Evolutionary conservation across 257 asterid genomes (phyloP), one percentile per base, ranked within the genome.

Genomic region (Pogostemon cablin): DNA sequence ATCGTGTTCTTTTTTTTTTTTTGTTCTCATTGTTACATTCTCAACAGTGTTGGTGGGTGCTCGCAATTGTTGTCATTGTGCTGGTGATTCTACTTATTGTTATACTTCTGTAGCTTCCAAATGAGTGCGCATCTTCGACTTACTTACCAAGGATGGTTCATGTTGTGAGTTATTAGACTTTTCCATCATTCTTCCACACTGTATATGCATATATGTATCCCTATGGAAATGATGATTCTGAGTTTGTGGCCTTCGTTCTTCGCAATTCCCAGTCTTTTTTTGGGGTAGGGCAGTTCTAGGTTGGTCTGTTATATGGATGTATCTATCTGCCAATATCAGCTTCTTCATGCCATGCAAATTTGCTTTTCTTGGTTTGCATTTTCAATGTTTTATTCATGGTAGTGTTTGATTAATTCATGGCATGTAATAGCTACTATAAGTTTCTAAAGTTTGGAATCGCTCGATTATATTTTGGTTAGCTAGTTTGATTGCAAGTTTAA

Each of bases 21-120:
- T 6, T 9, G 42, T 34, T 48, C 59, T 62, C 20, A 25, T 38
- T 34, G 37, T 47, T 65, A 35, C 55, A 32, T 47, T 35, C 40
- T 38, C 63, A 10, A 39, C 61, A 72, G 76, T 72, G 76, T 72
- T 72, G 75, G 75, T 71, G 53, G 69, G 49, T 71, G 75, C n/a
- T 72, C 15, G 64, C 65, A 5, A 20, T 62, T 41, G 3, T 41
- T 50, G 71, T 52, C 54, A 8, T 44, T 37, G 42, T 62, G 42
- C 10, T 72, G 63, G 56, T 52, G 39, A 41, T 72, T 39, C n/a
- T 72, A 50, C 38, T 72, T 7, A 6, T 62, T 34, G 12, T 72
- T 25, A 34, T 62, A 62, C 2, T 72, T 10, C 39, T 62, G 9
- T 72, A 72, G 70, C 47, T 39, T 52, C n/a, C 7, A 49, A 66